phyloP scores from a whole-genome alignment of 768 basidiomycete species.

The Hygrophorus russula region DNA sequence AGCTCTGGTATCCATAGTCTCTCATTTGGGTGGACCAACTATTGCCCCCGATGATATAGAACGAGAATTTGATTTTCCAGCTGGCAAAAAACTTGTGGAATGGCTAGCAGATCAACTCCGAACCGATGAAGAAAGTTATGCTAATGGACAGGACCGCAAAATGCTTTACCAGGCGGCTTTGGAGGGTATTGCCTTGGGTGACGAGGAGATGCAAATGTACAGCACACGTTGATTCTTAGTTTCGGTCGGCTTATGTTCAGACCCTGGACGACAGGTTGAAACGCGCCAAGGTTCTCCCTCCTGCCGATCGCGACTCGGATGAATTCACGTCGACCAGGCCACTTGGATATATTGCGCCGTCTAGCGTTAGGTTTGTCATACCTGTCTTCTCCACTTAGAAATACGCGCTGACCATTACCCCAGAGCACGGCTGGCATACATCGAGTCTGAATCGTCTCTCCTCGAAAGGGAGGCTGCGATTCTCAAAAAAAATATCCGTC shows the following conservation, averaged over 20 bases:
- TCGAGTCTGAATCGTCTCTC: constrained; percentile 16
- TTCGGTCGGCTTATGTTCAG: no score
- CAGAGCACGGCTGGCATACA: constrained; percentile 15
- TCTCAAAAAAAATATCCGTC: constrained; percentile 17
- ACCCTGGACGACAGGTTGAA: no score
- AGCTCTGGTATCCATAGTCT: constrained; percentile 9
- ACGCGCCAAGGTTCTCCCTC: background rate
- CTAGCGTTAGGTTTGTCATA: constrained; percentile 10
- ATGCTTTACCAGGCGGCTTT: constrained; percentile 11
- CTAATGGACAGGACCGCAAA: constrained; percentile 1
- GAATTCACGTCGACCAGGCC: constrained; percentile 2
- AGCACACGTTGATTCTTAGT: background rate
- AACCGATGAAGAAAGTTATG: constrained; percentile 5
- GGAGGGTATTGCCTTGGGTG: constrained; percentile 19
- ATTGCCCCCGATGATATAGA: constrained; percentile 18
- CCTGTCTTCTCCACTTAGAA: background rate
- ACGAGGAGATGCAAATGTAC: constrained; percentile 19
- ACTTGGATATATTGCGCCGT: constrained; percentile 12
- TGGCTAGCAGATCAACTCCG: constrained; percentile 21
- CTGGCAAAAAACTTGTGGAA: constrained; percentile 19
- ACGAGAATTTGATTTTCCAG: constrained; percentile 21
- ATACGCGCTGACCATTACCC: background rate
- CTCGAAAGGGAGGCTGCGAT: constrained; percentile 17
- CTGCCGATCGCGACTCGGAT: background rate
- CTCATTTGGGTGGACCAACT: constrained; percentile 20